Percentiles rank a stretch among this genome's conserved stretches.
phyloP scores from a whole-genome alignment of 73 alveolate genomes.

The Loxodes magnus region DNA sequence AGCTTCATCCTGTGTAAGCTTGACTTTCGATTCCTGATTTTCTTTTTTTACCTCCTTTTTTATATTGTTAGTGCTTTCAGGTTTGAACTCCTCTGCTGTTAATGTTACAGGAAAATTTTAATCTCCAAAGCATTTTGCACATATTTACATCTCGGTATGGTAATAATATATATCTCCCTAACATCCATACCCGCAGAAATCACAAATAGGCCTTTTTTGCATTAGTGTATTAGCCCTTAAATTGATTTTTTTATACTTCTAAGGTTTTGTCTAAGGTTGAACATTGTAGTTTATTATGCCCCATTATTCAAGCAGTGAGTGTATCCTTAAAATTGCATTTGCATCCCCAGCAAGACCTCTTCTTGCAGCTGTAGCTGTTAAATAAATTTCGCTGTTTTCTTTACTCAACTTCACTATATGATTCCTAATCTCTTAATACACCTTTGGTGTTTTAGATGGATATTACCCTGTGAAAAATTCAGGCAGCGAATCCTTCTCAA shows the following conservation, averaged over 20 bases:
- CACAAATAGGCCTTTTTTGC: conserved; percentile 80
- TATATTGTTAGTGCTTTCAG: neutral
- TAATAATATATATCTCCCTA: conserved; percentile 72
- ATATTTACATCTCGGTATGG: conserved; percentile 15
- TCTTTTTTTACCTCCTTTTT: conserved; percentile 1
- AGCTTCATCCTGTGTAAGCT: conserved; percentile 10
- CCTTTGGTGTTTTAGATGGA: conserved; percentile 92
- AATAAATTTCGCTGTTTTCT: conserved; percentile 77
- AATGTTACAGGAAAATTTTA: neutral
- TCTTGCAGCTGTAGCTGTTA: conserved; percentile 93
- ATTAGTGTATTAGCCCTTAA: conserved; percentile 52
- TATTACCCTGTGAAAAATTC: conserved; percentile 90
- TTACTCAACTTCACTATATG: conserved; percentile 86
- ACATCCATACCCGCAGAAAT: conserved; percentile 70
- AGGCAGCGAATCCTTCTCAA: conserved; percentile 85
- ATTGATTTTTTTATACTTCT: conserved; percentile 20
- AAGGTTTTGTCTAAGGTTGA: conserved; percentile 92
- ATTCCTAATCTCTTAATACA: conserved; percentile 89
- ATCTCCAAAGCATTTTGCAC: conserved; percentile 20
- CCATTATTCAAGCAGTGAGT: conserved; percentile 91
- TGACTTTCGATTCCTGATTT: conserved; percentile 24
- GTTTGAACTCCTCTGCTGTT: conserved; percentile 4
- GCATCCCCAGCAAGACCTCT: conserved; percentile 97
- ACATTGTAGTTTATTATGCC: conserved; percentile 92
- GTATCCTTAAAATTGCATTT: conserved; percentile 84